phyloP scores from a whole-genome alignment of 2,329 filamentous ascomycete genomes.

The Pseudocercospora ulei region DNA sequence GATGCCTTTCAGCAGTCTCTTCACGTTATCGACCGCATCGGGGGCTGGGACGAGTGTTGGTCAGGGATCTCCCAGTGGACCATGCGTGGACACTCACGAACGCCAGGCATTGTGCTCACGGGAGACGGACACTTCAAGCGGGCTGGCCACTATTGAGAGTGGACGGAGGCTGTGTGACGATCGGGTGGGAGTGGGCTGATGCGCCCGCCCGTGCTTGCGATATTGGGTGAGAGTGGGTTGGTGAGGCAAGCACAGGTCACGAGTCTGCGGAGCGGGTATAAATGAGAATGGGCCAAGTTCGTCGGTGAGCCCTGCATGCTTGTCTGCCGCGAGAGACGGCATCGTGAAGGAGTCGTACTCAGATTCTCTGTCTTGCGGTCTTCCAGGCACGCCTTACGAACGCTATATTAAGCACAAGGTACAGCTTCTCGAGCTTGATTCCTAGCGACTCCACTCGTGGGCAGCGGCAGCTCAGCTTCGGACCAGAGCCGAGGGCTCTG shows the following conservation, averaged over 20 bases:
- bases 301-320: constrained; percentile 1
- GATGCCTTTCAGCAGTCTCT: constrained; percentile 22
- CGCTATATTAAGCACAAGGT: not conserved
- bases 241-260: constrained; percentile 2
- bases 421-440: constrained; percentile 2
- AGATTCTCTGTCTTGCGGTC: not conserved
- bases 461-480: constrained; percentile 2
- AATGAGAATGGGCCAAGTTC: not conserved
- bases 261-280: not conserved
- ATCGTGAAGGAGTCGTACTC: no score
- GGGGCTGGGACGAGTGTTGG: constrained; percentile 17
- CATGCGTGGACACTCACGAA: constrained; percentile 18
- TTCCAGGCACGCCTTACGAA: not conserved
- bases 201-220: not conserved
- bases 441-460: constrained; percentile 1
- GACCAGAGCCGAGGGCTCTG: no score
- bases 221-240: constrained; percentile 1
- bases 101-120: constrained; percentile 20
- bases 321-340: not conserved
- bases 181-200: constrained; percentile 1
- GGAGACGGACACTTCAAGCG: not conserved
- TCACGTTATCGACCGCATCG: constrained; percentile 24
- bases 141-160: not conserved
- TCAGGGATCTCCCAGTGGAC: constrained; percentile 9
- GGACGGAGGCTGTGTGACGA: constrained; percentile 3